Evolutionary conservation across 306 rosid genomes (phyloP).

Genomic region (Sicyos baderoa): DNA sequence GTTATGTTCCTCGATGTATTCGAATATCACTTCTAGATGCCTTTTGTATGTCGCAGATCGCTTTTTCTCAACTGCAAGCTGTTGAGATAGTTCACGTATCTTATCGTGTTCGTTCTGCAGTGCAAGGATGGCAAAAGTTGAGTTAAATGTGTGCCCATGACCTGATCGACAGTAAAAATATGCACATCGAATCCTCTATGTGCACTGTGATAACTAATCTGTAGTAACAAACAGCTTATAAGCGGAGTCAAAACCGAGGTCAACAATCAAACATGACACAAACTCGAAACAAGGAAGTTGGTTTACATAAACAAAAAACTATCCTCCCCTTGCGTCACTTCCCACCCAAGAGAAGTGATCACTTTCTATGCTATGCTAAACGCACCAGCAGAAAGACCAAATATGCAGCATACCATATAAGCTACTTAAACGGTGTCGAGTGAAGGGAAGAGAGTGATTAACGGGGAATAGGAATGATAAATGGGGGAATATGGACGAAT

Average conservation of each 20-base stretch:
- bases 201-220: too few relatives aligned
- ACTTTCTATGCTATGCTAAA: neutral
- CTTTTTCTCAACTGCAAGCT: conserved; percentile 74
- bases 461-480: too few relatives aligned
- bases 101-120: conserved; percentile 77
- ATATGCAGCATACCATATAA: neutral
- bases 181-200: neutral
- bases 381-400: too few relatives aligned
- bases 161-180: too few relatives aligned
- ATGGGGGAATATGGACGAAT: too few relatives aligned
- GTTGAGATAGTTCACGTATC: conserved; percentile 81
- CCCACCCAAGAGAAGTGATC: neutral
- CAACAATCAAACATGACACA: too few relatives aligned
- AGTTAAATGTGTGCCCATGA: too few relatives aligned
- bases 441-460: too few relatives aligned
- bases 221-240: too few relatives aligned
- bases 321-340: neutral
- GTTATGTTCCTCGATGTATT: conserved; percentile 84
- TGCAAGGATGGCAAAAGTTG: conserved; percentile 8
- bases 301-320: neutral
- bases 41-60: conserved; percentile 81
- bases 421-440: too few relatives aligned
- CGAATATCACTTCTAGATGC: conserved; percentile 81
- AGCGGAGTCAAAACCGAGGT: too few relatives aligned
- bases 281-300: neutral